Conservation (phyloP, 73 alveolate species). For the Paramecium primaurelia region DNA sequence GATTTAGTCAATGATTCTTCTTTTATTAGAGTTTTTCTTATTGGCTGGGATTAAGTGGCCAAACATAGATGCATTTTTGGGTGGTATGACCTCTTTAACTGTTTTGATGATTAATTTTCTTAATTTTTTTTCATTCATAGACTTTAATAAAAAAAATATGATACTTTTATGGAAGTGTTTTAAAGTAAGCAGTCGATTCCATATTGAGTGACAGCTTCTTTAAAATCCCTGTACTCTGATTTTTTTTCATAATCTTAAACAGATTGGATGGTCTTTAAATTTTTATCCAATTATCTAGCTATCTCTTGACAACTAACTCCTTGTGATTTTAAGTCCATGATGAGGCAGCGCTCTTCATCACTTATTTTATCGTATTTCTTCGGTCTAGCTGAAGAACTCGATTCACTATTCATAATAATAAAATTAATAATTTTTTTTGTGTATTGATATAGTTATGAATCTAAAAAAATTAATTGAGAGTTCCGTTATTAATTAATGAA, state of each 20-base stretch:
- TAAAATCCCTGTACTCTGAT: background rate
- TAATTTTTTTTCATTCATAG: background rate
- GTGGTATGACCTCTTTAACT: background rate
- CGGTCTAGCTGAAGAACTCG: background rate
- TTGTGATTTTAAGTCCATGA: background rate
- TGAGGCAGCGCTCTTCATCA: background rate
- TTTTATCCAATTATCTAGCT: background rate
- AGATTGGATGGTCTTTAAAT: background rate
- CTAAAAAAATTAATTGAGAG: background rate
- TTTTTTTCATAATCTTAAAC: background rate
- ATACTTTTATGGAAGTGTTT: background rate
- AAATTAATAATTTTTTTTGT: background rate
- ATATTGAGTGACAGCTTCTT: background rate
- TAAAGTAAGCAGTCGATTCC: background rate
- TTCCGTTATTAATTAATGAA: background rate
- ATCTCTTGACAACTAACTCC: background rate
- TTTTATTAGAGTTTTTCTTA: background rate
- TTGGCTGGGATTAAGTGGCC: background rate
- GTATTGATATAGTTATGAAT: background rate
- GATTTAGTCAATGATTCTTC: background rate
- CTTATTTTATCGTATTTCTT: background rate
- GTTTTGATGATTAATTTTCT: background rate
- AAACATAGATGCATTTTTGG: background rate
- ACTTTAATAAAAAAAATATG: background rate
- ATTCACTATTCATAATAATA: background rate